Conservation (phyloP, 2,329 filamentous ascomycete genomes). For the Blastomyces silverae region DNA sequence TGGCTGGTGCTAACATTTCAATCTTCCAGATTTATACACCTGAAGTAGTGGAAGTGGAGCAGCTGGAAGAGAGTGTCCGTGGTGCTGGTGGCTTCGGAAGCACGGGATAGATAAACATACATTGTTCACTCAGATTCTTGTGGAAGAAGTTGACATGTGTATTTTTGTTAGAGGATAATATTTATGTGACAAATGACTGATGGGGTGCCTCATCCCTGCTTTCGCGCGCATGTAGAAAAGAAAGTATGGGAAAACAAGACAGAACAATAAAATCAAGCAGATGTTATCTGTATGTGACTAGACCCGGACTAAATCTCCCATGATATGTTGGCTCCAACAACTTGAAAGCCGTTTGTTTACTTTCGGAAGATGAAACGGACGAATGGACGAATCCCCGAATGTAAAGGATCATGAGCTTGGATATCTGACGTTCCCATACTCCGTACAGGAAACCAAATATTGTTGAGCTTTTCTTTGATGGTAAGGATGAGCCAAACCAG, state of each 20-base stretch:
- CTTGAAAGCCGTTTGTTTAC: neutral
- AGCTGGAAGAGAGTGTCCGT: slow-evolving; percentile 82
- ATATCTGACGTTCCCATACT: neutral
- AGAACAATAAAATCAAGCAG: neutral
- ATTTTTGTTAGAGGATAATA: neutral
- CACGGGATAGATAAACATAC: slow-evolving; percentile 51
- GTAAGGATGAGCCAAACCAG: neutral
- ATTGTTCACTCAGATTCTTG: neutral
- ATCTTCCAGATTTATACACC: slow-evolving; percentile 69
- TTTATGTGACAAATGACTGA: slow-evolving; percentile 9
- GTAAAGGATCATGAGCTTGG: neutral
- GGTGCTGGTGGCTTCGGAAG: slow-evolving; percentile 89
- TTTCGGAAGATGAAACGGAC: neutral
- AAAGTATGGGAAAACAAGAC: neutral
- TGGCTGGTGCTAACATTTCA: slow-evolving; percentile 13
- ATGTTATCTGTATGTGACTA: neutral
- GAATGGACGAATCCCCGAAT: neutral
- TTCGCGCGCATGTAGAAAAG: neutral
- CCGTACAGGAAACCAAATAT: neutral
- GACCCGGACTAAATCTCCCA: neutral
- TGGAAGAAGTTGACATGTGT: neutral
- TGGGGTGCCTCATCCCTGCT: neutral
- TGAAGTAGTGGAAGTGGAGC: slow-evolving; percentile 78
- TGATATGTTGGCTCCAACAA: neutral
- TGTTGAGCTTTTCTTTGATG: neutral